Conservation (phyloP, 176 grass and related monocot species). For the Raddia guianensis region DNA sequence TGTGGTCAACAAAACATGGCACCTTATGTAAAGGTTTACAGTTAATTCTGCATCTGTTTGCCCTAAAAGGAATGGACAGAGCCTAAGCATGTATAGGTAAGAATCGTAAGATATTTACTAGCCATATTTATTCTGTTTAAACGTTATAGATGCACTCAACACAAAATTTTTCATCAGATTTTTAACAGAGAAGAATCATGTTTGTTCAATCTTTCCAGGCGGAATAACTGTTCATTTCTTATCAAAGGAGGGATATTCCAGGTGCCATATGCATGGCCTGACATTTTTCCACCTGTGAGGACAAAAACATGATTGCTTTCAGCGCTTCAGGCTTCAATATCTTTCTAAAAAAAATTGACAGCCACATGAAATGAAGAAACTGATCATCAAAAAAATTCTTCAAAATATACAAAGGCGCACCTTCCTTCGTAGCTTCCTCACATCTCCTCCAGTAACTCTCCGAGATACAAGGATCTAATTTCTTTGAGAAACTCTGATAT, state of each 20-base stretch:
- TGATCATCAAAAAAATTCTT: slow-evolving; percentile 14
- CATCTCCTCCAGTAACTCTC: slow-evolving; percentile 79
- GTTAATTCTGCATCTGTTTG: slow-evolving; percentile 24
- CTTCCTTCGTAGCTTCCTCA: slow-evolving; percentile 91
- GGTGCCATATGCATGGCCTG: slow-evolving; percentile 66
- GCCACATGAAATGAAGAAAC: slow-evolving; percentile 20
- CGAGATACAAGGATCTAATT: slow-evolving; percentile 65
- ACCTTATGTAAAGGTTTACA: not conserved
- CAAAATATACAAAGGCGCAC: slow-evolving; percentile 32
- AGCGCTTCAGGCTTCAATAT: not conserved
- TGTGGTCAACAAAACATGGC: not conserved
- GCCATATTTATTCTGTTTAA: not conserved
- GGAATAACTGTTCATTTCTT: slow-evolving; percentile 69
- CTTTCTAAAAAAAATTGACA: not conserved
- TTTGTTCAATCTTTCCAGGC: slow-evolving; percentile 44
- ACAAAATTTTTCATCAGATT: slow-evolving; percentile 26
- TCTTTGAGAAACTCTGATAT: slow-evolving; percentile 64
- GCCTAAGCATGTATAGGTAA: not conserved
- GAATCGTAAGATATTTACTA: slow-evolving; percentile 14
- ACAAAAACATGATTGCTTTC: slow-evolving; percentile 15
- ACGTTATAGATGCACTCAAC: slow-evolving; percentile 7
- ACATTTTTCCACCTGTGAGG: slow-evolving; percentile 62
- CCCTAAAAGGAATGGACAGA: not conserved
- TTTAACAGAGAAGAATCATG: slow-evolving; percentile 5
- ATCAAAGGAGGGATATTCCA: slow-evolving; percentile 90